Conservation (phyloP, 2,329 filamentous ascomycete species). For the Didymosphaeria variabile region DNA sequence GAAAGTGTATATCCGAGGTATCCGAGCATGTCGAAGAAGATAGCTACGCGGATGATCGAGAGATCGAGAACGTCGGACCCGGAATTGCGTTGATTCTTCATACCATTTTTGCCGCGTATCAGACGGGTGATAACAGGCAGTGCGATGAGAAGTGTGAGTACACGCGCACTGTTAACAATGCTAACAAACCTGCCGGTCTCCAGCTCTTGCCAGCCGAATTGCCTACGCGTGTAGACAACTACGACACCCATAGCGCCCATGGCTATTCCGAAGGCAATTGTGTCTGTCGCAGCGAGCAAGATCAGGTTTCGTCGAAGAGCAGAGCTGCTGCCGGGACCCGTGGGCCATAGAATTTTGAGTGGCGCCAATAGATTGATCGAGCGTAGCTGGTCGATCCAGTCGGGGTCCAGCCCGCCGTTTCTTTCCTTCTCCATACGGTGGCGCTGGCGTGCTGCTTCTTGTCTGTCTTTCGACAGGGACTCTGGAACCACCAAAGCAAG, state of each 20-base stretch:
- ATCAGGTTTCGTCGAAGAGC: constrained; percentile 82
- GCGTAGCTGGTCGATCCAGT: constrained; percentile 57
- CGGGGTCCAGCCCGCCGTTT: constrained; percentile 42
- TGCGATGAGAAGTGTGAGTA: constrained; percentile 76
- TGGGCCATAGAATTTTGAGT: constrained; percentile 79
- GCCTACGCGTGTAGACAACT: constrained; percentile 81
- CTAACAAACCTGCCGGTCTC: constrained; percentile 85
- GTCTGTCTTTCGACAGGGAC: constrained; percentile 78
- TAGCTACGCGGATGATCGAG: constrained; percentile 75
- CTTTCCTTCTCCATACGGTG: constrained; percentile 57
- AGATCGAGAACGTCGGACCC: constrained; percentile 84
- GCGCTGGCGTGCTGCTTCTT: constrained; percentile 74
- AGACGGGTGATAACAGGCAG: constrained; percentile 81
- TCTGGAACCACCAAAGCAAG: constrained; percentile 80
- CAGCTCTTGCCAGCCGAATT: constrained; percentile 83
- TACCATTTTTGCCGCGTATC: constrained; percentile 66
- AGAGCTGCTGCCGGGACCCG: constrained; percentile 67
- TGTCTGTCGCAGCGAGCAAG: constrained; percentile 80
- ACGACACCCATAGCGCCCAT: constrained; percentile 85
- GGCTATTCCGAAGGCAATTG: constrained; percentile 79
- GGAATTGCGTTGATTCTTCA: constrained; percentile 51
- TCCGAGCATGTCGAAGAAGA: constrained; percentile 80
- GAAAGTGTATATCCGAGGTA: constrained; percentile 78
- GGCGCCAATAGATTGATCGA: constrained; percentile 75
- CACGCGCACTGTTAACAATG: constrained; percentile 78